Percentiles rank a stretch among this genome's conserved stretches.
phyloP scores from a whole-genome alignment of 768 basidiomycete species.

The Lentinula edodes region DNA sequence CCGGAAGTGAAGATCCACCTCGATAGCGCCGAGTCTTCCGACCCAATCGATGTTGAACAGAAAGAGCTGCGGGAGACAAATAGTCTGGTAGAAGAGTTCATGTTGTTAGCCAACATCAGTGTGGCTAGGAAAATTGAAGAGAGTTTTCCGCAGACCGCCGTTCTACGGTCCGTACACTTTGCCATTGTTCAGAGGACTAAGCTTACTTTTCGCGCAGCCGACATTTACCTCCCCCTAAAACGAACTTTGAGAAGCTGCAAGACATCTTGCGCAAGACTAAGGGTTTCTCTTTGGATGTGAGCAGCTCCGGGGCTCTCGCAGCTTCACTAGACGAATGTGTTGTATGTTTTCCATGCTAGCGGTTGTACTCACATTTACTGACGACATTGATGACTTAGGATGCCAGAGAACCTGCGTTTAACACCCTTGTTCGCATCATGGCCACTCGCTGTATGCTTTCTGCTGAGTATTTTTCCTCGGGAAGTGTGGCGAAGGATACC shows the following conservation, averaged over 20 bases:
- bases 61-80: slow-evolving; percentile 92
- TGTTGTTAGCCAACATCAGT: slow-evolving; percentile 95
- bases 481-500: slow-evolving; percentile 85
- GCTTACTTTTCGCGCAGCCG: slow-evolving; percentile 44
- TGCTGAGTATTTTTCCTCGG: slow-evolving; percentile 97
- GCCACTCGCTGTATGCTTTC: slow-evolving; percentile 98
- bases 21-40: slow-evolving; percentile 87
- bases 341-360: slow-evolving; percentile 37
- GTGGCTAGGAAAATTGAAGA: slow-evolving; percentile 91
- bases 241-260: slow-evolving; percentile 94
- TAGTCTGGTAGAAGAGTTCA: slow-evolving; percentile 96
- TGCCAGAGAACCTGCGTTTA: slow-evolving; percentile 81
- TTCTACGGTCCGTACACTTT: slow-evolving; percentile 55
- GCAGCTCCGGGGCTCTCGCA: slow-evolving; percentile 86
- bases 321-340: slow-evolving; percentile 83
- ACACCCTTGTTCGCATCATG: slow-evolving; percentile 98
- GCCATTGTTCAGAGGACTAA: neutral
- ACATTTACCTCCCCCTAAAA: slow-evolving; percentile 84
- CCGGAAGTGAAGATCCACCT: slow-evolving; percentile 98
- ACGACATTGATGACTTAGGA: slow-evolving; percentile 43
- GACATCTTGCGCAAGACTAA: slow-evolving; percentile 87
- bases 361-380: neutral
- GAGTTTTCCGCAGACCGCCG: slow-evolving; percentile 92
- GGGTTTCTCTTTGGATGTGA: slow-evolving; percentile 80
- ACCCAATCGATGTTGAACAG: slow-evolving; percentile 96